Percentiles rank a stretch among this genome's conserved stretches.
Conservation (phyloP, 139 green algal species). For the Pseudopediastrum boryanum region DNA sequence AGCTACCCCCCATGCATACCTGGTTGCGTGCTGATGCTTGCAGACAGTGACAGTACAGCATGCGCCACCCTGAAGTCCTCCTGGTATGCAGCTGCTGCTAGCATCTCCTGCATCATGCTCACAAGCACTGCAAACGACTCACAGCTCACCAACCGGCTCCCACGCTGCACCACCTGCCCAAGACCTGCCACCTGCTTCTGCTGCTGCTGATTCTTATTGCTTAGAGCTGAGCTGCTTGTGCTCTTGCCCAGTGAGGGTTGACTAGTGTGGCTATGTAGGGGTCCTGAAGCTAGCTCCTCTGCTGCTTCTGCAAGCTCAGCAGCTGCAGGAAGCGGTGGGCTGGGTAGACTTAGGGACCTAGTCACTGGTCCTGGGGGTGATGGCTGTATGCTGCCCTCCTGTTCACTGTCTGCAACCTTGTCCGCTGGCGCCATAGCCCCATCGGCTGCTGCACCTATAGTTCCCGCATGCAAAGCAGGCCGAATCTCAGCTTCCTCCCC, state of each 20-base stretch:
- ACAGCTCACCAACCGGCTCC: too few species aligned
- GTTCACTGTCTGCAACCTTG: neutral
- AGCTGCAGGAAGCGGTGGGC: neutral
- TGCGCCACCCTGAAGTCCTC: conserved; percentile 31
- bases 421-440: neutral
- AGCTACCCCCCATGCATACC: neutral
- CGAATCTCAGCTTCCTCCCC: too few species aligned
- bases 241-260: neutral
- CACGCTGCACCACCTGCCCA: neutral
- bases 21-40: conserved; percentile 3
- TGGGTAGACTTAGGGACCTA: neutral
- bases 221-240: neutral
- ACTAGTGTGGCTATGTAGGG: neutral
- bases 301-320: neutral
- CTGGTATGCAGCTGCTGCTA: conserved; percentile 22
- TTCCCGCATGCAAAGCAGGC: too few species aligned
- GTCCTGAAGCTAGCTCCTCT: neutral
- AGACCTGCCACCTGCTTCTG: neutral
- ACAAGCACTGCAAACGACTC: conserved; percentile 19
- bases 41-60: conserved; percentile 10
- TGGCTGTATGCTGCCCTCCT: neutral
- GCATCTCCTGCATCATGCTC: conserved; percentile 1
- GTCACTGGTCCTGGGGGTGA: too few species aligned
- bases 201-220: too few species aligned
- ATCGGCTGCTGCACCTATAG: neutral